Percentiles rank a stretch among this genome's conserved stretches.
Conservation (phyloP, 2,329 filamentous ascomycete species). For the Ophiostoma ips region DNA sequence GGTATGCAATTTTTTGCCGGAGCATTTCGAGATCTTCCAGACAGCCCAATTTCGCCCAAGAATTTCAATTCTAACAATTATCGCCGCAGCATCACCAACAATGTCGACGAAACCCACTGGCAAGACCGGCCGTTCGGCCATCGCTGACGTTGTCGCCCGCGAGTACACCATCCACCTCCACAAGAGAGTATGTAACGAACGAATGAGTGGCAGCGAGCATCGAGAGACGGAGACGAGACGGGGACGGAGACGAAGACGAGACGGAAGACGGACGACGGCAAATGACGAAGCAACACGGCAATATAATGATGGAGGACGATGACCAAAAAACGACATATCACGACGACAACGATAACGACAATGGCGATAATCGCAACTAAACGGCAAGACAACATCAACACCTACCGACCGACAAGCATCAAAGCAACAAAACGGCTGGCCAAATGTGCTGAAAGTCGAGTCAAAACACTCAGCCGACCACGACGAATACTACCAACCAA, state of each 20-base stretch:
- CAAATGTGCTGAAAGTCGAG: too few species aligned
- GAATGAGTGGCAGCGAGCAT: neutral
- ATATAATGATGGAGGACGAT: neutral
- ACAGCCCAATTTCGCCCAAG: neutral
- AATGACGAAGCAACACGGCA: too few species aligned
- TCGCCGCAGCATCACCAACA: slow-evolving; percentile 18
- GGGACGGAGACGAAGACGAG: neutral
- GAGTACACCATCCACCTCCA: slow-evolving; percentile 99
- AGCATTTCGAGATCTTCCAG: too few species aligned
- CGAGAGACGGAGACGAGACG: neutral
- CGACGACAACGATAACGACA: too few species aligned
- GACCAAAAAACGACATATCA: neutral
- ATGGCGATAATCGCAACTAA: too few species aligned
- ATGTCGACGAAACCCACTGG: slow-evolving; percentile 56
- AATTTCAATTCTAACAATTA: slow-evolving; percentile 3
- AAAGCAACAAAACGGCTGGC: neutral
- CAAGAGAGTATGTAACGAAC: slow-evolving; percentile 71
- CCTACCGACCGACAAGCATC: neutral
- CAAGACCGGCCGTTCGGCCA: slow-evolving; percentile 73
- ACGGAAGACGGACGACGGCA: neutral
- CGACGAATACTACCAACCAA: too few species aligned
- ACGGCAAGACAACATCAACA: too few species aligned
- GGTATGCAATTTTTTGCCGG: slow-evolving; percentile 2
- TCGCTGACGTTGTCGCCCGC: slow-evolving; percentile 96
- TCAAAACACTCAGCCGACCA: too few species aligned